These are phyloP conservation scores for Elongisporangium undulatum DNA, from an alignment of 352 stramenopile genomes.

Conservation along the genomic window DNA sequence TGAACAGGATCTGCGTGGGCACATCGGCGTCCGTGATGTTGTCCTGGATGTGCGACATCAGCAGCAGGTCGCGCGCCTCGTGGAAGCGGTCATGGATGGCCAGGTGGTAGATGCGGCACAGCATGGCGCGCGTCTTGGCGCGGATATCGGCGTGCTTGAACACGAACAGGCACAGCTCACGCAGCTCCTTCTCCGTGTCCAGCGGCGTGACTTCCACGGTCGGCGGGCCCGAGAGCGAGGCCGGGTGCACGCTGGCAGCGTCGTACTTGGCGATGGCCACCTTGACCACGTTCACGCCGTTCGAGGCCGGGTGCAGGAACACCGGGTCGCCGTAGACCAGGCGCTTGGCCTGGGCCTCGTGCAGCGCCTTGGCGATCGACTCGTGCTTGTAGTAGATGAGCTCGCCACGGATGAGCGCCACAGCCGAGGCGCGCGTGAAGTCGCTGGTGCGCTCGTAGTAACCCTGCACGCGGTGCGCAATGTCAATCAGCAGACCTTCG, in stretches of 20 bases:
- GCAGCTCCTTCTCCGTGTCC: conserved; percentile 83
- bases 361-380: conserved; percentile 81
- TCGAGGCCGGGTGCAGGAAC: conserved; percentile 87
- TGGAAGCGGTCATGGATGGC: conserved; percentile 98
- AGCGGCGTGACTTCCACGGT: conserved; percentile 45
- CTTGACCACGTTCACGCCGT: conserved; percentile 36
- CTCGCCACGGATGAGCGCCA: conserved; percentile 92
- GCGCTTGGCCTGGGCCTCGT: conserved; percentile 77
- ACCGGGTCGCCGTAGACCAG: conserved; percentile 80
- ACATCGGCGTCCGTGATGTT: conserved; percentile 92
- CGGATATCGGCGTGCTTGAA: conserved; percentile 93
- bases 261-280: conserved; percentile 50
- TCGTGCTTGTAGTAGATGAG: conserved; percentile 98
- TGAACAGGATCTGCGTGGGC: conserved; percentile 97
- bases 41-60: conserved; percentile 99
- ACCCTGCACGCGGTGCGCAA: conserved; percentile 82
- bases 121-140: conserved; percentile 94
- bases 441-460: conserved; percentile 90
- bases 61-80: conserved; percentile 96
- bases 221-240: conserved; percentile 66
- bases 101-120: conserved; percentile 98
- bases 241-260: conserved; percentile 64
- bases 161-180: conserved; percentile 90
- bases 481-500: conserved; percentile 88
- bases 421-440: conserved; percentile 68